These are phyloP conservation scores for Phalaenopsis aphrodite DNA, from an alignment of 106 monocot genomes.

Conservation along the genomic window DNA sequence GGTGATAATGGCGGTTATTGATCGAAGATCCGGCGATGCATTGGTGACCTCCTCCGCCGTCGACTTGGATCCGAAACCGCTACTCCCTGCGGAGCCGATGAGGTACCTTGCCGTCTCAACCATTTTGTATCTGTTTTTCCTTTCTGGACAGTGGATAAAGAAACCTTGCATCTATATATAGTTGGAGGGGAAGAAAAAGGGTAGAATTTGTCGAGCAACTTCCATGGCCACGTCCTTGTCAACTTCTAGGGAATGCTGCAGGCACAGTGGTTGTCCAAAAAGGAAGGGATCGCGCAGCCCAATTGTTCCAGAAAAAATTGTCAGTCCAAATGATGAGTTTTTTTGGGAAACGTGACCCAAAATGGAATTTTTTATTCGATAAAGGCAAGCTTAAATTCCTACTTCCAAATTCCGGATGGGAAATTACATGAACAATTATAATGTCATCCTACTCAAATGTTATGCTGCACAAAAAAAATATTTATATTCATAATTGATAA, in stretches of 20 bases:
- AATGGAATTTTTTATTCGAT: too few relatives aligned
- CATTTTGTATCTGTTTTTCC: constrained; percentile 19
- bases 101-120: constrained; percentile 65
- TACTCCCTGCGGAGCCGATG: constrained; percentile 43
- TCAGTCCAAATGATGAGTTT: too few relatives aligned
- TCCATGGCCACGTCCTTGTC: background rate
- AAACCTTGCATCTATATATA: background rate
- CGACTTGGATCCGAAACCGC: constrained; percentile 75
- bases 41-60: constrained; percentile 65
- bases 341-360: too few relatives aligned
- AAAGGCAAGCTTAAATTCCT: too few relatives aligned
- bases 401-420: too few relatives aligned
- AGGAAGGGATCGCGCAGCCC: too few relatives aligned
- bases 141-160: background rate
- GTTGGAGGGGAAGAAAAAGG: background rate
- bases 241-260: background rate
- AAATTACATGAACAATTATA: too few relatives aligned
- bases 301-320: too few relatives aligned
- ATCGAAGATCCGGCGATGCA: constrained; percentile 26
- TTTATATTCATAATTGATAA: too few relatives aligned
- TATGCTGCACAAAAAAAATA: too few relatives aligned
- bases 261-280: background rate
- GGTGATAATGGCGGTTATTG: constrained; percentile 54
- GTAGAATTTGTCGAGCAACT: background rate
- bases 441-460: too few relatives aligned